phyloP scores from a whole-genome alignment of 495 filamentous ascomycete species.

The Articulospora tetracladia region DNA sequence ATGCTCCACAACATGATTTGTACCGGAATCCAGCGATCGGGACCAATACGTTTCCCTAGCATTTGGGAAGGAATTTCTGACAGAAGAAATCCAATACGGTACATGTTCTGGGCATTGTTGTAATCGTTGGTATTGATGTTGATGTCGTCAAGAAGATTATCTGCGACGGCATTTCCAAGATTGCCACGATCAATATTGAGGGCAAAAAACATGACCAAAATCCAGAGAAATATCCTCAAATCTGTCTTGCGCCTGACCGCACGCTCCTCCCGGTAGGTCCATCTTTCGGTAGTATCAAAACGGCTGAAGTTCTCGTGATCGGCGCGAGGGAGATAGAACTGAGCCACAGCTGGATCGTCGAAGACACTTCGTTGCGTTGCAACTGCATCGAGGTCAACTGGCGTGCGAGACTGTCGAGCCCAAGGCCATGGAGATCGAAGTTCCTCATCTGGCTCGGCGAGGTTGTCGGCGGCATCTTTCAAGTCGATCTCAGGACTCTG shows the following conservation, averaged over 20 bases:
- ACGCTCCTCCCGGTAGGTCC: constrained; percentile 66
- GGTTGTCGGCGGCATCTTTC: not conserved
- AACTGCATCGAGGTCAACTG: constrained; percentile 2
- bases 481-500: not conserved
- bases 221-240: constrained; percentile 30
- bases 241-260: constrained; percentile 40
- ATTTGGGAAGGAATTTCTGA: constrained; percentile 75
- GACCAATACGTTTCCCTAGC: constrained; percentile 68
- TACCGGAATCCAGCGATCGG: constrained; percentile 80
- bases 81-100: constrained; percentile 58
- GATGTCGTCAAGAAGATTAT: constrained; percentile 60
- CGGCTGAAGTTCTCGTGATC: constrained; percentile 65
- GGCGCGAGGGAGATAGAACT: constrained; percentile 55
- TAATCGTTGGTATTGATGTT: constrained; percentile 68
- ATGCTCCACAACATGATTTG: constrained; percentile 75
- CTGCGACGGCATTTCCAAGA: constrained; percentile 64
- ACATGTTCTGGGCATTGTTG: constrained; percentile 74
- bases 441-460: not conserved
- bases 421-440: constrained; percentile 1
- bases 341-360: constrained; percentile 32
- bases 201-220: constrained; percentile 68
- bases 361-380: constrained; percentile 20
- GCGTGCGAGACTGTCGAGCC: not conserved
- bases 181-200: constrained; percentile 80
- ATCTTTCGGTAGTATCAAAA: constrained; percentile 67